Evolutionary conservation across 83 land plant species (phyloP), one percentile per base, ranked within the genome.

Genomic region (Picea engelmannii): DNA sequence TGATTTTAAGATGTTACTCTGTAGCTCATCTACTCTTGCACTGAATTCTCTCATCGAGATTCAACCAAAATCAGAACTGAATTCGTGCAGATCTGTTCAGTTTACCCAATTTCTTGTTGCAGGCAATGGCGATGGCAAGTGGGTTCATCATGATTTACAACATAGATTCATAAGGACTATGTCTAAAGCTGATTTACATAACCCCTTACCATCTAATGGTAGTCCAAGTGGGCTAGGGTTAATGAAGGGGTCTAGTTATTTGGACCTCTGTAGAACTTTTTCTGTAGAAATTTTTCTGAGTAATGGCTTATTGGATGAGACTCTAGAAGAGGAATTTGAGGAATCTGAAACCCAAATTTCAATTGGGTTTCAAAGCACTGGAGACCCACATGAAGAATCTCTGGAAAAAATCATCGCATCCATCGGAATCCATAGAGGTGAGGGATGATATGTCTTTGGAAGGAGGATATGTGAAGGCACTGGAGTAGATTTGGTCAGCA

Each of bases 21-120:
- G 90, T 71, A 90, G 86, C 74, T 79, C 88, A 12, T 90, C 92
- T 9, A 49, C 85, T 1, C 90, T 87, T 73, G 80, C 87, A 21
- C 73, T 82, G 44, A 42, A 42, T 42, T 42, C 44, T 42, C 44
- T 42, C 44, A 58, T 77, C 38, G 78, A 63, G 62, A 4, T 13
- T 69, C 40, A 75, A 61, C 4, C 69, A 81, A 27, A 82, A 76
- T 47, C 62, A 44, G 77, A 71, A 68, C 0, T 16, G 25, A 20
- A 12, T 77, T 8, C 75, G 49, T 24, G 59, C 79, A 23, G 62
- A n/a, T 55, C 79, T 80, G 59, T 63, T 47, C 80, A 76, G 4
- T 17, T 42, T 1, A n/a, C 27, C 49, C 25, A 66, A 52, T 23
- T 62, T 18, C 23, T 11, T 81, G 35, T 66, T 82, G 16, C 79